Percentiles rank a stretch among this genome's conserved stretches.
phyloP scores from a whole-genome alignment of 2,329 filamentous ascomycete species.

The Pseudovirgaria hyperparasitica region DNA sequence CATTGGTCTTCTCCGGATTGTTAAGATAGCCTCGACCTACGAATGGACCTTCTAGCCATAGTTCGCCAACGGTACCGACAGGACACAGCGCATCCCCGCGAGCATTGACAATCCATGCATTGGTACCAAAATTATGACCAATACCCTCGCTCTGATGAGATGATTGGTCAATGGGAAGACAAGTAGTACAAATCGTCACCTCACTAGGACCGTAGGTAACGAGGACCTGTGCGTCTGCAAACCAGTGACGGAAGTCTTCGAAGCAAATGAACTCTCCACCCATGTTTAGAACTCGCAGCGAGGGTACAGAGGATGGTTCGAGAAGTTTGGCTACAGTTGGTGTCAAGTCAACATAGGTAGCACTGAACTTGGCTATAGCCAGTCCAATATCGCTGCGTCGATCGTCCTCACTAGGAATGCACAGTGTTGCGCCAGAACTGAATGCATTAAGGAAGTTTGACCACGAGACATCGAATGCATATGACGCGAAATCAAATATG shows the following conservation, averaged over 20 bases:
- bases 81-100: constrained; percentile 18
- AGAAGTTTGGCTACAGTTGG: constrained; percentile 40
- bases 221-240: constrained; percentile 23
- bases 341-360: constrained; percentile 44
- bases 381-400: constrained; percentile 38
- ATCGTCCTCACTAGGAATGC: constrained; percentile 42
- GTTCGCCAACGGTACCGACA: constrained; percentile 34
- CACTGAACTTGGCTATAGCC: constrained; percentile 38
- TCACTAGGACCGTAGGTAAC: constrained; percentile 35
- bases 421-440: constrained; percentile 41
- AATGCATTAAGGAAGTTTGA: constrained; percentile 12
- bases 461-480: constrained; percentile 12
- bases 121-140: constrained; percentile 5
- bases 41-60: constrained; percentile 33
- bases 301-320: constrained; percentile 27
- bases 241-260: constrained; percentile 27
- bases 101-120: constrained; percentile 17
- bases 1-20: constrained; percentile 12
- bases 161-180: too few species aligned
- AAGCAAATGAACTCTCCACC: constrained; percentile 30
- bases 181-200: constrained; percentile 8
- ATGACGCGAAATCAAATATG: constrained; percentile 12
- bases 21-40: constrained; percentile 32
- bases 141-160: too few species aligned
- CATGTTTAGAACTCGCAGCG: constrained; percentile 24